Percentiles rank a stretch among this genome's conserved stretches.
Conservation (phyloP, 345 rosid species). For the Syzygium oleosum region DNA sequence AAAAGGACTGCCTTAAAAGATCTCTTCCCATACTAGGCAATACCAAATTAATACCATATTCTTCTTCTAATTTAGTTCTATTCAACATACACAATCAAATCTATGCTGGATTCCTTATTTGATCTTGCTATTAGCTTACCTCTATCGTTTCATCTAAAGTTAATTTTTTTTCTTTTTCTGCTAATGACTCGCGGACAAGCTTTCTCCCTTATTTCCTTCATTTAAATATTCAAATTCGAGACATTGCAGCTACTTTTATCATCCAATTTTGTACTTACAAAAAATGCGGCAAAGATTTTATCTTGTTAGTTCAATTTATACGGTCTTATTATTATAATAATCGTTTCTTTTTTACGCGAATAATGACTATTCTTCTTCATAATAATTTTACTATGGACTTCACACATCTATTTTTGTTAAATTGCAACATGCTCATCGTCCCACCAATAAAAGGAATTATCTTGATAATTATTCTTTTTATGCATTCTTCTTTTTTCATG, state of each 20-base stretch:
- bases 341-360: too few species aligned
- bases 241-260: background rate
- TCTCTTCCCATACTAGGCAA: background rate
- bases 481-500: background rate
- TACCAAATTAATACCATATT: too few species aligned
- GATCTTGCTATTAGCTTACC: background rate
- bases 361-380: background rate
- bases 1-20: background rate
- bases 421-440: background rate
- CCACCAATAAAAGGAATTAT: background rate
- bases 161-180: too few species aligned
- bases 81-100: too few species aligned
- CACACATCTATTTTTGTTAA: background rate
- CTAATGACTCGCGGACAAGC: background rate
- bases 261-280: too few species aligned
- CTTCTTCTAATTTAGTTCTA: too few species aligned
- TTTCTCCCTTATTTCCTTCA: background rate
- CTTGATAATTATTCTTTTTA: too few species aligned
- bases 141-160: too few species aligned
- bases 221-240: background rate
- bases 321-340: too few species aligned
- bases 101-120: too few species aligned
- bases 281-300: background rate
- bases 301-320: background rate
- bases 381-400: background rate